Conservation (phyloP, 2,329 filamentous ascomycete species). For the Penicillium hordei region DNA sequence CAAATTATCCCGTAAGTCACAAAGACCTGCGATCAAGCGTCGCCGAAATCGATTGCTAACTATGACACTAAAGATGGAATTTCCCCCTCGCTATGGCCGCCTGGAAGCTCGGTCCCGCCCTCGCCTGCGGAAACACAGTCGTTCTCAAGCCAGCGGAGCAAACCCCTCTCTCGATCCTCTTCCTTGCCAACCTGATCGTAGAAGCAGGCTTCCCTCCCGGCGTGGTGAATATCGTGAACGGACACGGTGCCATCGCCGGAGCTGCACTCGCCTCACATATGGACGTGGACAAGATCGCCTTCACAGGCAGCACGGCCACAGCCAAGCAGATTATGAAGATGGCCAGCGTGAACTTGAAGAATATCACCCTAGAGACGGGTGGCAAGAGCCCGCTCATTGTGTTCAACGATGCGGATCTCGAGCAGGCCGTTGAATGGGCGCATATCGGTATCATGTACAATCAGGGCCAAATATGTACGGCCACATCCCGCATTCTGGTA, state of each 20-base stretch:
- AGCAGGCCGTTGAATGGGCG: conserved; percentile 68
- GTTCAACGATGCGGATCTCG: conserved; percentile 65
- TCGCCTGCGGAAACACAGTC: conserved; percentile 38
- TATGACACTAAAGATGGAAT: conserved; percentile 15
- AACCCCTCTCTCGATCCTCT: conserved; percentile 36
- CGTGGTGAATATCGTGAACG: conserved; percentile 38
- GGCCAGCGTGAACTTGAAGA: conserved; percentile 37
- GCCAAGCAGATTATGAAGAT: conserved; percentile 40
- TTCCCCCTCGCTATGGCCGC: conserved; percentile 67
- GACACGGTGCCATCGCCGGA: conserved; percentile 33
- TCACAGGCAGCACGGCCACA: conserved; percentile 37
- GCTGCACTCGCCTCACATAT: conserved; percentile 33
- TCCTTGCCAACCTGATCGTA: conserved; percentile 35
- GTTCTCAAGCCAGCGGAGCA: conserved; percentile 39
- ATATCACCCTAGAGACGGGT: conserved; percentile 49
- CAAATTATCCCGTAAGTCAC: conserved; percentile 83
- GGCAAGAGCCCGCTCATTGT: conserved; percentile 66
- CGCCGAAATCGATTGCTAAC: background rate
- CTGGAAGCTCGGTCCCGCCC: conserved; percentile 39
- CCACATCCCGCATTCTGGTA: conserved; percentile 34
- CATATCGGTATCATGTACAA: conserved; percentile 55
- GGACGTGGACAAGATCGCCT: conserved; percentile 38
- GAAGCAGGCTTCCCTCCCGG: conserved; percentile 39
- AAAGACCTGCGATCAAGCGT: conserved; percentile 57
- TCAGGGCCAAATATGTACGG: conserved; percentile 38